Evolutionary conservation across 805 yeast genomes (phyloP), one percentile per base, ranked within the genome.

Genomic region (Wickerhamomyces mucosus): DNA sequence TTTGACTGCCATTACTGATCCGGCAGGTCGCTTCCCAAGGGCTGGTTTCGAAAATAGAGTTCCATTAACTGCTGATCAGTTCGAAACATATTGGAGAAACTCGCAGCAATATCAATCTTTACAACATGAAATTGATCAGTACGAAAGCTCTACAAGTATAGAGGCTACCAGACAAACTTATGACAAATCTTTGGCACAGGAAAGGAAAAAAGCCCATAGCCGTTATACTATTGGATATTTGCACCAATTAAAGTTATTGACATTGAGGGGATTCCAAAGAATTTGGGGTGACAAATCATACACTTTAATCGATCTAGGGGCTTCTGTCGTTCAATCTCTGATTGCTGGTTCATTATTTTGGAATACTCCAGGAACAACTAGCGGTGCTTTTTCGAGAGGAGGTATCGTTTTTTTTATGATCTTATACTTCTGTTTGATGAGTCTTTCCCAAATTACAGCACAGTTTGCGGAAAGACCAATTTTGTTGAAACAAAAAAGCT

Each of bases 1-100:
- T 48, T 56, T 78, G 44, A 78, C 85, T 4, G 73, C 83, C 2
- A 62, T 78, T 11, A 75, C 86, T n/a, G 80, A 75, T 52, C 82
- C 84, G 12, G 56, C 59, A 6, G 85, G 78, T 32, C 65, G 86
- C 49, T 54, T 42, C 36, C 48, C 68, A 6, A 56, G 56, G 32
- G 48, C 56, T 18, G 83, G 80, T 4, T 61, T 41, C 41, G 77
- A 69, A 37, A 42, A 57, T 25, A 50, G 48, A 32, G 76, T 77
- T 16, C 92, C 92, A 7, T 55, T 56, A 15, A 70, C 76, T 9
- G 69, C 85, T 1, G 64, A 59, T 17, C 83, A 79, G 43, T 79
- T 81, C 65, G 71, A 65, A 37, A 51, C 51, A 8, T 60, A 62
- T 42, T 80, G 88, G 89, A 45, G 50, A 26, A 46, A 58, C 4